Base-by-base conservation (phyloP, 1,139 yeast genomes). In the Kodamaea derodonti region DNA sequence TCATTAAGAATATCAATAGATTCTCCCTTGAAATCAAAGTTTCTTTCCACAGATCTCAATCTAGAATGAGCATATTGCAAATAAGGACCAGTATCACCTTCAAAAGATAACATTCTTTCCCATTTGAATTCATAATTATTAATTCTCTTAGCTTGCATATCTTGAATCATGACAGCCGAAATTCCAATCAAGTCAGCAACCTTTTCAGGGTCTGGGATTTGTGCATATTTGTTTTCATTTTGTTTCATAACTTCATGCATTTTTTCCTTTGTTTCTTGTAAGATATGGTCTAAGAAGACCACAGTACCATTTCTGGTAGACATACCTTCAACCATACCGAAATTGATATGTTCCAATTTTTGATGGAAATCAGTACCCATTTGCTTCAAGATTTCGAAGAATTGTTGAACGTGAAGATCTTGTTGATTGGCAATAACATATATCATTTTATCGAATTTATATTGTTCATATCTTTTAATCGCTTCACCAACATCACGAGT, bases 71-170 rank as follows among this genome's bases (percentile, higher is more conserved):
- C 98, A 57, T 92, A 92, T 67, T 92, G 98, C 62, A 92, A 76
- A 69, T 94, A 92, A 42, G 99, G 98, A 58, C 99, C 99, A 41
- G 99, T 92, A 64, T 92, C 99, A 65, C 99, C 99, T 72, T 92
- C 99, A 49, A 94, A 90, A 5, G 97, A 87, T 33, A 86, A 75
- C 97, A 92, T 92, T 72, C 99, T 85, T 54, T 85, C 90, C 99
- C 98, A 92, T 65, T 88, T 86, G 67, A 94, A 94, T 52, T 83
- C 88, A 67, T 94, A 94, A 68, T 92, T 90, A 72, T 92, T 88
- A 63, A 90, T 78, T 66, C 98, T 84, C 72, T 94, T 94, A 43
- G 96, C 84, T 68, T 87, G 95, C 97, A 92, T 88, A 64, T 94
- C 99, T 71, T 94, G 98, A 55, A 94, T 85, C 96, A 94, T 90